A percentile compares a stretch with the other conserved stretches of the same genome.
phyloP scores from a whole-genome alignment of 1,284 basidiomycete genomes.

The Fomitopsis palustris region DNA sequence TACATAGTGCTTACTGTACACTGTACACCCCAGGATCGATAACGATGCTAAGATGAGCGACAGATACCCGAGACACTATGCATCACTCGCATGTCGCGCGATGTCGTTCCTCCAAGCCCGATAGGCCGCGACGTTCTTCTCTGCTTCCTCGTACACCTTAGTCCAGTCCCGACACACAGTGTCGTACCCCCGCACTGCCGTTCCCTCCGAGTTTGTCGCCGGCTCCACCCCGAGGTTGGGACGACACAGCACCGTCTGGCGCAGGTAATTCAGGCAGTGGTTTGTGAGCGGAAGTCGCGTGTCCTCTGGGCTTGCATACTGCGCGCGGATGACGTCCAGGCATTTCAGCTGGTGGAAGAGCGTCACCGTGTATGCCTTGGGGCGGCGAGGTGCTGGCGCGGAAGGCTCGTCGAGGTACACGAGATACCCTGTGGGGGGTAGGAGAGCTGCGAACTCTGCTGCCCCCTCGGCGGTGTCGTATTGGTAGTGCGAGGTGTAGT shows the following conservation, averaged over 20 bases:
- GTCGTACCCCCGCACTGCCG: conserved; percentile 6
- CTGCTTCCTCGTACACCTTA: conserved; percentile 14
- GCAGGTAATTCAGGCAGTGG: conserved; percentile 22
- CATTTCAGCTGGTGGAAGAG: conserved; percentile 22
- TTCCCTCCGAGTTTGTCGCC: conserved; percentile 9
- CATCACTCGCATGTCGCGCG: not conserved
- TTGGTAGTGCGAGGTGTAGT: not conserved
- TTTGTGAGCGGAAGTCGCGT: conserved; percentile 7
- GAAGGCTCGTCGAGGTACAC: conserved; percentile 7
- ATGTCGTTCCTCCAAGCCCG: not conserved
- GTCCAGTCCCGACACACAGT: conserved; percentile 13
- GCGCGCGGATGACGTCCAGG: conserved; percentile 17
- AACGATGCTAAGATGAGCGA: too few species aligned
- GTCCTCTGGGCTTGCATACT: conserved; percentile 6
- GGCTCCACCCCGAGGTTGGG: conserved; percentile 11
- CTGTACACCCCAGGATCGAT: too few species aligned
- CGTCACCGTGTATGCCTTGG: conserved; percentile 14
- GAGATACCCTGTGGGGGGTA: conserved; percentile 12
- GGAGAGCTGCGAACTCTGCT: conserved; percentile 12
- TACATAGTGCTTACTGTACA: too few species aligned
- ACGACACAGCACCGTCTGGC: conserved; percentile 17
- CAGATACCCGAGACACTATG: too few species aligned
- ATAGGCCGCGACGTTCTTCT: not conserved
- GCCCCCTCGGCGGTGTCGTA: conserved; percentile 3
- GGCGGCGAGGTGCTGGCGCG: not conserved